Conservation (phyloP, 1,139 yeast genomes). For the Protomyces inouyei region DNA sequence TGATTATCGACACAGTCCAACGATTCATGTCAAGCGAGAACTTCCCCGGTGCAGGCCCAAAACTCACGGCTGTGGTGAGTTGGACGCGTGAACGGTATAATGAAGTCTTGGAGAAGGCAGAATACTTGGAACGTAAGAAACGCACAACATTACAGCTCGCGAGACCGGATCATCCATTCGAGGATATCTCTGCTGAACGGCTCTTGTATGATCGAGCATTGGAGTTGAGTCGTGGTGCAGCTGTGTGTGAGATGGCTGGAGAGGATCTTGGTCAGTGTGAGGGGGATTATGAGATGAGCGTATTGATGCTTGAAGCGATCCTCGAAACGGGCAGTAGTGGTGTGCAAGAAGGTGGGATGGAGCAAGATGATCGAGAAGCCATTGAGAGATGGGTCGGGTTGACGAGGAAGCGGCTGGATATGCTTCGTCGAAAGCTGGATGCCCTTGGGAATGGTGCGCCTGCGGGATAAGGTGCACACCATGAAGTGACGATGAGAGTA, state of each 20-base stretch:
- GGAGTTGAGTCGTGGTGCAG: slow-evolving; percentile 88
- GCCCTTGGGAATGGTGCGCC: not conserved
- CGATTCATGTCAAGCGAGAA: slow-evolving; percentile 42
- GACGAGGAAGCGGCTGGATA: slow-evolving; percentile 10
- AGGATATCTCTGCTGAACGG: slow-evolving; percentile 62
- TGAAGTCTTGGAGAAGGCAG: slow-evolving; percentile 84
- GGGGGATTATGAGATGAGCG: slow-evolving; percentile 16
- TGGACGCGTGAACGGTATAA: slow-evolving; percentile 89
- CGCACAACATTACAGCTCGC: slow-evolving; percentile 30
- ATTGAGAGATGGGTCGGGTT: slow-evolving; percentile 48
- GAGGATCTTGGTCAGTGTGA: slow-evolving; percentile 68
- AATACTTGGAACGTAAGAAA: slow-evolving; percentile 52
- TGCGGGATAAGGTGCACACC: too few species aligned
- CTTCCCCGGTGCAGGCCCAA: slow-evolving; percentile 53
- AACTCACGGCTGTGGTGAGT: slow-evolving; percentile 76
- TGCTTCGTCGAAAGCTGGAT: slow-evolving; percentile 14
- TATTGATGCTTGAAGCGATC: slow-evolving; percentile 32
- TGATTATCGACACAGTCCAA: slow-evolving; percentile 71
- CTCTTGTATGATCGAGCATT: slow-evolving; percentile 86
- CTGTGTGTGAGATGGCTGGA: slow-evolving; percentile 74
- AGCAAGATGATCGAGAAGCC: slow-evolving; percentile 64
- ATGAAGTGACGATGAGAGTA: not conserved
- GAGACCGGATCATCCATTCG: slow-evolving; percentile 16
- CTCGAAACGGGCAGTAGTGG: slow-evolving; percentile 6
- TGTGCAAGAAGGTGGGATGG: slow-evolving; percentile 44